Percentiles rank a stretch among this genome's conserved stretches.
Conservation (phyloP, 306 rosid genomes). For the Albizia julibrissin region DNA sequence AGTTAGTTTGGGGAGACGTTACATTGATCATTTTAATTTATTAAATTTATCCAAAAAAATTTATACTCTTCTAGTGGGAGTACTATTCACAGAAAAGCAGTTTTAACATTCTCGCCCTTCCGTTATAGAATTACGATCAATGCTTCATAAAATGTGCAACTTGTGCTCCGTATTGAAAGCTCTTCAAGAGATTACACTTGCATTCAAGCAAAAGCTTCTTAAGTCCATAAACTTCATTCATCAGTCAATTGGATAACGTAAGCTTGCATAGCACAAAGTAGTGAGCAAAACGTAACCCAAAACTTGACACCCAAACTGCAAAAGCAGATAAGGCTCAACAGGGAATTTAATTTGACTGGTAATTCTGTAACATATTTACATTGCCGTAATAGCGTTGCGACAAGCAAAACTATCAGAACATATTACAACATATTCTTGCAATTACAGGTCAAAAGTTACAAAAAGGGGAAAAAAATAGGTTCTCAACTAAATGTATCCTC, state of each 20-base stretch:
- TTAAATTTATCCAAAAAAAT: no score
- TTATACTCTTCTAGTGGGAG: no score
- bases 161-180: not conserved
- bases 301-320: not conserved
- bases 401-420: not conserved
- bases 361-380: not conserved
- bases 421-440: not conserved
- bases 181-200: not conserved
- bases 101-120: not conserved
- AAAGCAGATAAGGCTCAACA: not conserved
- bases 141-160: no score
- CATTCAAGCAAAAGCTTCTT: not conserved
- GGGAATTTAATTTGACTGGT: not conserved
- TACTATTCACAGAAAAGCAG: not conserved
- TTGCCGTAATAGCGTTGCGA: not conserved
- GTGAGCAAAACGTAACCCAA: not conserved
- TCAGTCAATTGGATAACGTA: not conserved
- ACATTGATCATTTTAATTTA: no score
- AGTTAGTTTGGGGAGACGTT: no score
- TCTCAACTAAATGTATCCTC: slow-evolving; percentile 49
- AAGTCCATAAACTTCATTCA: not conserved
- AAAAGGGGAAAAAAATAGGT: not conserved
- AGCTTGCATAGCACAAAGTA: not conserved
- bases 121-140: not conserved
- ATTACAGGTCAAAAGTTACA: not conserved